Evolutionary conservation across 1,139 yeast genomes (phyloP), one percentile per base, ranked within the genome.

Genomic region (Yamadazyma triangularis): DNA sequence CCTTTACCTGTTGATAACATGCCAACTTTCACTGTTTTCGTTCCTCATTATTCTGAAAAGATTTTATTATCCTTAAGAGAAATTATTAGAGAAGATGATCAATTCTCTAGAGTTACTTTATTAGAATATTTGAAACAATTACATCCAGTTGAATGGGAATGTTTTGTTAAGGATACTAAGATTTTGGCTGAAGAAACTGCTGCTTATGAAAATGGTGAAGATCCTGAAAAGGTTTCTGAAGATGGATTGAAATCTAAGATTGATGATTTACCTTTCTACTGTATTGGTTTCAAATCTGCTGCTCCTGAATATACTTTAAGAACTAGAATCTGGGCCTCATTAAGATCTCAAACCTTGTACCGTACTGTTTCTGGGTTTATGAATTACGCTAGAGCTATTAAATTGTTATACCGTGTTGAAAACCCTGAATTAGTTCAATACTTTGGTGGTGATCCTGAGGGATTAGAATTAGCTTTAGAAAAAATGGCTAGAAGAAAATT

Each of bases 401-500:
- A 91, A 65, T 77, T 91, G 60, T 77, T 91, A 48, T 91, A 91
- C 74, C 87, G 98, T 70, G 98, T 91, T 53, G 98, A 91, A 67
- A 91, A 91, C 67, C 98, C 98, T 33, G 98, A 91, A 66, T 88
- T 93, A 57, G 98, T 91, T 37, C 95, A 87, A 70, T 84, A 86
- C 81, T 87, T 86, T 59, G 98, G 97, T 50, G 98, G 98, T 48
- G 94, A 91, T 59, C 95, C 97, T 38, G 98, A 91, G 58, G 80
- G 80, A 36, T 72, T 91, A 51, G 98, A 91, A 70, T 79, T 89
- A 58, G 98, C 95, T 59, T 78, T 91, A 47, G 98, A 91, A 69
- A 84, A 91, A 58, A 93, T 91, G 98, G 97, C 99, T 23, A 85
- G 98, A 73, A 82, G 99, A 72, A 91, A 93, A 70, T 93, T 91